Percentiles rank a stretch among this genome's conserved stretches.
These are phyloP conservation scores for Neopestalotiopsis rosae DNA, from an alignment of 2,329 filamentous ascomycete genomes.

Conservation along the genomic window DNA sequence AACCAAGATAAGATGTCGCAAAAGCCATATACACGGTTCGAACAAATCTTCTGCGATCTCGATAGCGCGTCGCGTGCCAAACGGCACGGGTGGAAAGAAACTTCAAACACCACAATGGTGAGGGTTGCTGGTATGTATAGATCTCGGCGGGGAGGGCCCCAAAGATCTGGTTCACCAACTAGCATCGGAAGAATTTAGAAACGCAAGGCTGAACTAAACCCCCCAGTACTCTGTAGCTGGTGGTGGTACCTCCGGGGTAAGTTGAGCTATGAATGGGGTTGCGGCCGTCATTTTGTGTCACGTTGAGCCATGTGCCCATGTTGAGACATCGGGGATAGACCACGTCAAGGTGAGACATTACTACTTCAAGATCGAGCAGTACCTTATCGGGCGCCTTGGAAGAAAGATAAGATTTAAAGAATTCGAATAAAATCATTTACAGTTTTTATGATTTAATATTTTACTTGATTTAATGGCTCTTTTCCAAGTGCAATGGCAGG, in stretches of 20 bases:
- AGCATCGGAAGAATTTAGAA: not conserved
- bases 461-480: not conserved
- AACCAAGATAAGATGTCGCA: not conserved
- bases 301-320: constrained; percentile 5
- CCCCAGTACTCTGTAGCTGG: not conserved
- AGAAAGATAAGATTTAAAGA: not conserved
- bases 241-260: not conserved
- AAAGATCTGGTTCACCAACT: not conserved
- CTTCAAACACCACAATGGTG: not conserved
- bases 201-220: not conserved
- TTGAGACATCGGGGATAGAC: not conserved
- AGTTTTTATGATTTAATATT: not conserved
- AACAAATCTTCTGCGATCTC: not conserved
- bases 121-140: not conserved
- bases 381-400: not conserved
- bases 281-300: constrained; percentile 10
- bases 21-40: not conserved
- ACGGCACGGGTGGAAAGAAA: not conserved
- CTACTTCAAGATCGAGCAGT: not conserved
- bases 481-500: too few species aligned
- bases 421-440: not conserved
- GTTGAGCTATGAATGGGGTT: not conserved
- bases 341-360: constrained; percentile 4
- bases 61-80: not conserved
- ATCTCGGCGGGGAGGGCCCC: not conserved